A percentile compares a stretch with the other conserved stretches of the same genome.
phyloP scores from a whole-genome alignment of 805 yeast genomes.

The Ogataea chonburiensis region DNA sequence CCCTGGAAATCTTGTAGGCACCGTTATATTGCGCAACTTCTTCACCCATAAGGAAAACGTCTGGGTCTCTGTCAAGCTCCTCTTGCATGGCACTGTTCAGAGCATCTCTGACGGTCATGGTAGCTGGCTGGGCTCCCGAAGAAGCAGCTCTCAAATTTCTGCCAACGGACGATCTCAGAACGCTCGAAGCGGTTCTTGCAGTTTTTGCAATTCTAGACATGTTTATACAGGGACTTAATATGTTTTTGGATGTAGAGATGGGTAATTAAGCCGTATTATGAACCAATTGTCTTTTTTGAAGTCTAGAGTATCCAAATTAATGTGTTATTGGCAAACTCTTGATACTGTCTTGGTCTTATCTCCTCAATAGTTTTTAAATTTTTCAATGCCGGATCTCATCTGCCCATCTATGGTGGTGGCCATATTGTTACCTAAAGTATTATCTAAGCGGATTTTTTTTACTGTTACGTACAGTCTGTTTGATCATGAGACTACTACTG shows the following conservation, averaged over 20 bases:
- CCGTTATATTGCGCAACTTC: conserved; percentile 99
- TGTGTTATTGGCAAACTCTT: neutral
- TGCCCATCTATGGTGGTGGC: conserved; percentile 5
- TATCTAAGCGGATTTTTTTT: neutral
- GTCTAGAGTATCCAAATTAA: conserved; percentile 1
- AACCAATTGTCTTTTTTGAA: conserved; percentile 1
- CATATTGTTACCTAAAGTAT: neutral
- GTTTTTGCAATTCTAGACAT: conserved; percentile 15
- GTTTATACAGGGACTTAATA: neutral
- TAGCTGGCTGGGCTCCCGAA: conserved; percentile 49
- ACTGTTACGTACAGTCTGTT: too few species aligned
- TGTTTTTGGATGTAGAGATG: neutral
- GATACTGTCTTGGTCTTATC: conserved; percentile 9
- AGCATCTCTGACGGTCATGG: conserved; percentile 95
- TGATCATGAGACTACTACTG: neutral
- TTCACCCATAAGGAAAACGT: conserved; percentile 95
- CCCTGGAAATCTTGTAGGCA: conserved; percentile 96
- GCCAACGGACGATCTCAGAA: conserved; percentile 26
- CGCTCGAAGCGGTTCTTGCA: conserved; percentile 19
- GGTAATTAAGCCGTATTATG: neutral
- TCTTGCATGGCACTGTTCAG: conserved; percentile 93
- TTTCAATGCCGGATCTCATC: conserved; percentile 12
- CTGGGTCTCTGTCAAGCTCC: conserved; percentile 94
- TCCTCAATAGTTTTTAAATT: conserved; percentile 11
- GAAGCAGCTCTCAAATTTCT: conserved; percentile 41